Conservation (phyloP, 148 eudicot genomes). For the Rhododendron vialii region DNA sequence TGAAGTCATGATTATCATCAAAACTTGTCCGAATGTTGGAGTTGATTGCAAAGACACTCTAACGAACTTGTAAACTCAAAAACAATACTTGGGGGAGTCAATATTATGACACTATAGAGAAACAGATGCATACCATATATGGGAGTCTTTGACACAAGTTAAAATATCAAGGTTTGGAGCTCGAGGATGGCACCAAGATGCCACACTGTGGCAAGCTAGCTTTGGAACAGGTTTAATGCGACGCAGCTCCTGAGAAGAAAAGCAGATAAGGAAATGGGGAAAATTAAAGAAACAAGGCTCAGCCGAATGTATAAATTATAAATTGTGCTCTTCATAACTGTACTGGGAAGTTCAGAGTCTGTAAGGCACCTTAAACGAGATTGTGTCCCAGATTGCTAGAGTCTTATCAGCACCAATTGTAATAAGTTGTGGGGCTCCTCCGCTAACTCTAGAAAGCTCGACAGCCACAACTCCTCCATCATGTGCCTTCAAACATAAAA, state of each 20-base stretch:
- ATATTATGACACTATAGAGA: constrained; percentile 5
- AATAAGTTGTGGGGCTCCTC: constrained; percentile 91
- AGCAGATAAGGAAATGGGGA: constrained; percentile 10
- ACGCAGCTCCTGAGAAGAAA: constrained; percentile 69
- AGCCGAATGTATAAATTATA: neutral
- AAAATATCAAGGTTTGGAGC: constrained; percentile 98
- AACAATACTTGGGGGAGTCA: neutral
- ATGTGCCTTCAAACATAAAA: constrained; percentile 59
- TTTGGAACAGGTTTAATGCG: constrained; percentile 95
- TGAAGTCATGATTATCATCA: neutral
- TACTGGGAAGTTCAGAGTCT: constrained; percentile 15
- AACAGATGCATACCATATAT: constrained; percentile 68
- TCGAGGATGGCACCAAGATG: constrained; percentile 99
- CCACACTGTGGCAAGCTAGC: constrained; percentile 97
- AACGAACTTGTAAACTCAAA: neutral
- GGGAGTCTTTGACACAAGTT: constrained; percentile 98
- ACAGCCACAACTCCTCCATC: constrained; percentile 96
- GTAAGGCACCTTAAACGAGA: constrained; percentile 70
- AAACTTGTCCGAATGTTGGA: neutral
- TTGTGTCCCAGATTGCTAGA: constrained; percentile 92
- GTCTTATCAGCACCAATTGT: constrained; percentile 96
- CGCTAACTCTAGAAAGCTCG: constrained; percentile 90
- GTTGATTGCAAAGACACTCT: neutral
- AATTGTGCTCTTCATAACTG: neutral
- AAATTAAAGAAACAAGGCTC: neutral